Conservation (phyloP, 139 green algal genomes). For the Penium margaritaceum region DNA sequence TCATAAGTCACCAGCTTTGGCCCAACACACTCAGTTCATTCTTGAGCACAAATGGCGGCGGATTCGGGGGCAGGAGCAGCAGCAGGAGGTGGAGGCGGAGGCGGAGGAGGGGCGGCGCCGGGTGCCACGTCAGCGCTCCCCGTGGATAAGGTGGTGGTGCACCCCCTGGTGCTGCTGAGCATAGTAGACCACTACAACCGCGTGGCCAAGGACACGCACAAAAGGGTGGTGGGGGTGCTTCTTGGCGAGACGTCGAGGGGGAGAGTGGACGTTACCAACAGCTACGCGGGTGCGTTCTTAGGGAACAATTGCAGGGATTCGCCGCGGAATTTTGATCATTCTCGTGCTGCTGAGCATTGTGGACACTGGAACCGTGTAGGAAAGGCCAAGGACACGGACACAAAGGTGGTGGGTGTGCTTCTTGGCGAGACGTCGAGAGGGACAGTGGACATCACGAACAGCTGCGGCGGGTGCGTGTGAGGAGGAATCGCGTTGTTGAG, state of each 20-base stretch:
- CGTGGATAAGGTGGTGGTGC: slow-evolving; percentile 61
- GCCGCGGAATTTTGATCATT: no score
- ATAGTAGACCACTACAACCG: slow-evolving; percentile 98
- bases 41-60: no score
- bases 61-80: no score
- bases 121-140: no score
- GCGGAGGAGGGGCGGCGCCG: no score
- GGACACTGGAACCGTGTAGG: slow-evolving; percentile 97
- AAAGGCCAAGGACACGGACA: slow-evolving; percentile 90
- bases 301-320: no score
- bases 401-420: slow-evolving; percentile 87
- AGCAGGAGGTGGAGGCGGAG: no score
- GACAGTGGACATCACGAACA: slow-evolving; percentile 87
- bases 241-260: slow-evolving; percentile 81
- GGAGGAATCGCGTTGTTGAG: not conserved
- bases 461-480: slow-evolving; percentile 62
- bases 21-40: no score
- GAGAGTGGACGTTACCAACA: slow-evolving; percentile 87
- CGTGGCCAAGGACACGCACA: slow-evolving; percentile 88
- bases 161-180: slow-evolving; percentile 80
- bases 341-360: slow-evolving; percentile 93
- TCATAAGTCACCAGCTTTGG: no score
- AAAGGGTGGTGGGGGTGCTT: slow-evolving; percentile 88
- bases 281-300: no score
- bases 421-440: slow-evolving; percentile 81